These are phyloP conservation scores for Trypanosoma rangeli DNA, from an alignment of 208 protist species.

Conservation along the genomic window DNA sequence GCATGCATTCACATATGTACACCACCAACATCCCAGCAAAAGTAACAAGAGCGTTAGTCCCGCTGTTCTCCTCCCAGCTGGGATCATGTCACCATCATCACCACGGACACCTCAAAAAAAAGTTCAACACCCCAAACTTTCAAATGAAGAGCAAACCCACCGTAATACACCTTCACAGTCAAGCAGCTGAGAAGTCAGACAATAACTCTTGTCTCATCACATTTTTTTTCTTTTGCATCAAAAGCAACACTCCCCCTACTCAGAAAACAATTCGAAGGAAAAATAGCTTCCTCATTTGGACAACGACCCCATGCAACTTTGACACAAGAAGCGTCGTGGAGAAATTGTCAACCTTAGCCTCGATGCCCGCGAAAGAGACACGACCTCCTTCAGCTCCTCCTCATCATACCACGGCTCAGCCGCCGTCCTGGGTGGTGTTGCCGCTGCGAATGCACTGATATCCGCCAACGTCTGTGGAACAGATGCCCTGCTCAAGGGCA, in stretches of 20 bases:
- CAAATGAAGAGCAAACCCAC: not conserved
- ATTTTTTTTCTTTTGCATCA: not conserved
- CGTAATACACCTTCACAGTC: not conserved
- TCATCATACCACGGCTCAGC: slow-evolving; percentile 21
- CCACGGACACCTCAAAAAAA: not conserved
- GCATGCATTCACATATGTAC: not conserved
- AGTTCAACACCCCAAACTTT: not conserved
- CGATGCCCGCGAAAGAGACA: slow-evolving; percentile 11
- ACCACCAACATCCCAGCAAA: not conserved
- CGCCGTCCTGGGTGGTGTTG: not conserved
- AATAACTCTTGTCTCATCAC: too few relatives aligned
- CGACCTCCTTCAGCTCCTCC: slow-evolving; percentile 13
- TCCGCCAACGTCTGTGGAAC: slow-evolving; percentile 23
- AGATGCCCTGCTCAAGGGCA: slow-evolving; percentile 5
- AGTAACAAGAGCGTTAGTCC: not conserved
- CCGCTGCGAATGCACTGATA: not conserved
- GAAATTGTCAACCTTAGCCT: not conserved
- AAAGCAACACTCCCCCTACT: not conserved
- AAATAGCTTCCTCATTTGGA: not conserved
- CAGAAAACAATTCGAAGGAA: not conserved
- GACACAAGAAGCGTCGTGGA: slow-evolving; percentile 2
- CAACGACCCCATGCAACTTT: not conserved
- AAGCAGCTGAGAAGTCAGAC: not conserved
- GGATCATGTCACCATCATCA: not conserved
- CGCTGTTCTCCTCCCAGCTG: not conserved